Conservation (phyloP, 73 alveolate genomes). For the Urostyla sp. region DNA sequence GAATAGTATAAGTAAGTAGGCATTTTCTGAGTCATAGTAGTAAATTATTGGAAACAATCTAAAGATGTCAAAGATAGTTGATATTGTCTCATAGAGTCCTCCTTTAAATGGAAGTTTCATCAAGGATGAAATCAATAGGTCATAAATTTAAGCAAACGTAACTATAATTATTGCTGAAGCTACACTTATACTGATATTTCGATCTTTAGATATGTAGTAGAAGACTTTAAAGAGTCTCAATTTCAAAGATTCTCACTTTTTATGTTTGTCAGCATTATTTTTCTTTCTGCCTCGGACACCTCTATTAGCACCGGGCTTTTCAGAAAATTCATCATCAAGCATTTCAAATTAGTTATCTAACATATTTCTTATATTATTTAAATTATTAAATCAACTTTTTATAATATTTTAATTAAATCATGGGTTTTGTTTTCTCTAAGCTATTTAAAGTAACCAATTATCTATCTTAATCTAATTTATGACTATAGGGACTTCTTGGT, state of each 20-base stretch:
- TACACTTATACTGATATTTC: constrained; percentile 7
- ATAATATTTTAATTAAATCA: constrained; percentile 28
- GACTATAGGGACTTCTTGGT: constrained; percentile 76
- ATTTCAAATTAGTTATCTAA: constrained; percentile 13
- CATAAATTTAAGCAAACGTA: constrained; percentile 46
- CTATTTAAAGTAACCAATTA: no score
- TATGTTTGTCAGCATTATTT: not conserved
- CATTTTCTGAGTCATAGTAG: not conserved
- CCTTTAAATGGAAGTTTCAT: constrained; percentile 62
- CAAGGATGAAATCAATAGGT: constrained; percentile 15
- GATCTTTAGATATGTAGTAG: constrained; percentile 44
- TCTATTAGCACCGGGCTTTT: constrained; percentile 1
- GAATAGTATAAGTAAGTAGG: constrained; percentile 22
- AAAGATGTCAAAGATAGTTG: constrained; percentile 28
- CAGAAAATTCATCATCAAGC: constrained; percentile 39
- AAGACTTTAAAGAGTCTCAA: constrained; percentile 45
- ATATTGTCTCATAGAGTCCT: constrained; percentile 15
- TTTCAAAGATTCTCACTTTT: constrained; percentile 1
- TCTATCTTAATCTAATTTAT: no score
- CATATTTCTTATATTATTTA: not conserved
- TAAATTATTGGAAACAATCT: constrained; percentile 49
- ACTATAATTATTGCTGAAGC: constrained; percentile 32
- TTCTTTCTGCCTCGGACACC: not conserved
- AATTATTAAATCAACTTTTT: not conserved
- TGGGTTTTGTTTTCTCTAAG: constrained; percentile 86